Evolutionary conservation across 2,329 filamentous ascomycete genomes (phyloP).

Genomic region (Colletotrichum phormii): DNA sequence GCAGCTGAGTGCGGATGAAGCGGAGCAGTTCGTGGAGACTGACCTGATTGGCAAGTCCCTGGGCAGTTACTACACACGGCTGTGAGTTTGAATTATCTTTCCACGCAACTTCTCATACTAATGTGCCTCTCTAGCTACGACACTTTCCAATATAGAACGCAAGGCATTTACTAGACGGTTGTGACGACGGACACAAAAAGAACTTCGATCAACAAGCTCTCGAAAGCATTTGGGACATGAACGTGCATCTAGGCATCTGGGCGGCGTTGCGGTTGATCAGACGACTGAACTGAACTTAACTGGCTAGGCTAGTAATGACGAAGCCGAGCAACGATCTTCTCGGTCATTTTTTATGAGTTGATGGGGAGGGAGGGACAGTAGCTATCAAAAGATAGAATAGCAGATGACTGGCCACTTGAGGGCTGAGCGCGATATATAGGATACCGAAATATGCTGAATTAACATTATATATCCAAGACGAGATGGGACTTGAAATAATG

Average conservation of each 20-base stretch:
- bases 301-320: conserved; percentile 31
- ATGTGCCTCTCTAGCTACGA: conserved; percentile 69
- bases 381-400: neutral
- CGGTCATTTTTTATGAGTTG: conserved; percentile 17
- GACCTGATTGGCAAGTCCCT: conserved; percentile 84
- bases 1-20: conserved; percentile 84
- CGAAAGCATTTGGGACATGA: conserved; percentile 28
- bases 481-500: no score
- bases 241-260: conserved; percentile 36
- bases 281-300: conserved; percentile 17
- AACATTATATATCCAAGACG: neutral
- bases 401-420: neutral
- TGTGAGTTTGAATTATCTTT: conserved; percentile 64
- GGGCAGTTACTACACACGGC: conserved; percentile 87
- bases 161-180: conserved; percentile 80
- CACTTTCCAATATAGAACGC: conserved; percentile 88
- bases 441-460: neutral
- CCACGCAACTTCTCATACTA: neutral
- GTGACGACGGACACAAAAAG: neutral
- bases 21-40: conserved; percentile 82
- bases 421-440: neutral
- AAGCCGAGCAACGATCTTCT: conserved; percentile 30
- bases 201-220: conserved; percentile 15
- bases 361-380: neutral
- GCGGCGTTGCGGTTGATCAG: conserved; percentile 38